Conservation (phyloP, 768 basidiomycete species). For the Guyanaporus albipodus region DNA sequence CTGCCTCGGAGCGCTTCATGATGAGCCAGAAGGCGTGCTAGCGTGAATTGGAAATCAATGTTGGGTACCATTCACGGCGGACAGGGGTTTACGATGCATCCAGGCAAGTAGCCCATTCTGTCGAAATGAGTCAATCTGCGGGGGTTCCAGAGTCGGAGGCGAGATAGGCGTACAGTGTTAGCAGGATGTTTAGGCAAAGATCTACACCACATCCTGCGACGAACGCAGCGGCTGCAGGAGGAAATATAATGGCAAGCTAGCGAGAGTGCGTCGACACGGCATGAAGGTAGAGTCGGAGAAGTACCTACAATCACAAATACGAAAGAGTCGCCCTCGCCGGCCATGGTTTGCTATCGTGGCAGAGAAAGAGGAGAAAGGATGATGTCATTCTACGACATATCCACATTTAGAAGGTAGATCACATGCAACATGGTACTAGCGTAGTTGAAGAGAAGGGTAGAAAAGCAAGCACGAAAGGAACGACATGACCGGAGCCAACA, state of each 20-base stretch:
- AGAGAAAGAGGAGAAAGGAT: conserved; percentile 4
- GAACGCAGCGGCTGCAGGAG: conserved; percentile 71
- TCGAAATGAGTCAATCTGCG: neutral
- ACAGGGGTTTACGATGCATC: conserved; percentile 39
- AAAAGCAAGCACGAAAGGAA: conserved; percentile 18
- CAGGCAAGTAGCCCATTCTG: conserved; percentile 74
- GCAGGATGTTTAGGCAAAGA: conserved; percentile 72
- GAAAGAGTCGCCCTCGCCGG: conserved; percentile 7
- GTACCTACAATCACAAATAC: conserved; percentile 12
- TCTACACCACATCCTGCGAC: conserved; percentile 80
- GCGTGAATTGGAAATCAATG: neutral
- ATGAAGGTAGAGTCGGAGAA: neutral
- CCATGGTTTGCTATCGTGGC: conserved; percentile 13
- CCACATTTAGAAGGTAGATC: conserved; percentile 18
- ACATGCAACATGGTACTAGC: neutral
- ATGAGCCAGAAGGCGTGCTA: conserved; percentile 86
- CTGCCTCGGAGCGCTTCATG: conserved; percentile 76
- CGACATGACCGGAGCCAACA: neutral
- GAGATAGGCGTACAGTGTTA: conserved; percentile 61
- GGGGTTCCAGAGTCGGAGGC: neutral
- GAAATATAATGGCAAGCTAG: conserved; percentile 72
- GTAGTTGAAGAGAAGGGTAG: conserved; percentile 1
- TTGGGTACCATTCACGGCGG: neutral
- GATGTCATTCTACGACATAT: conserved; percentile 22
- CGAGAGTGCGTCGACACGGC: neutral